Percentiles rank a stretch among this genome's conserved stretches.
Evolutionary conservation across 2,329 filamentous ascomycete genomes (phyloP).

Genomic region (Tetracladium maxilliforme): DNA sequence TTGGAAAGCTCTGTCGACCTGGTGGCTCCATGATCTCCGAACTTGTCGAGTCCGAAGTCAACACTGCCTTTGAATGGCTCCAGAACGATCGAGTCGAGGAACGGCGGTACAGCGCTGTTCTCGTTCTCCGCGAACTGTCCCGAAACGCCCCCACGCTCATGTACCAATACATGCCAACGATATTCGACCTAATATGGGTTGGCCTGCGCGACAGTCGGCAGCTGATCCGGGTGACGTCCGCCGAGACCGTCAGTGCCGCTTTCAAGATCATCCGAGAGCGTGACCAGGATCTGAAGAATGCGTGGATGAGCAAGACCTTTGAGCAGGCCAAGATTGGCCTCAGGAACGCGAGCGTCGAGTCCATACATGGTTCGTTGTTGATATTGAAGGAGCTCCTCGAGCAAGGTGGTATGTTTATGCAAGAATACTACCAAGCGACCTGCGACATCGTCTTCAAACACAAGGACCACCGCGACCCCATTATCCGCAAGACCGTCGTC

Average conservation of each 20-base stretch:
- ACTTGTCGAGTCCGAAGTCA: constrained; percentile 91
- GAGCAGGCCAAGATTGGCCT: constrained; percentile 72
- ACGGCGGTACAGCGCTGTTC: constrained; percentile 79
- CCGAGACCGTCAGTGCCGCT: constrained; percentile 85
- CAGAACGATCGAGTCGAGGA: constrained; percentile 92
- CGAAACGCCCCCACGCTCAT: constrained; percentile 89
- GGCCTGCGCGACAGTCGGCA: constrained; percentile 81
- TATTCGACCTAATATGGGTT: constrained; percentile 94
- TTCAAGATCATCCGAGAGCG: constrained; percentile 92
- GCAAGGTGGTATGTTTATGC: constrained; percentile 99
- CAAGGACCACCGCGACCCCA: constrained; percentile 80
- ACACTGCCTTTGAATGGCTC: constrained; percentile 91
- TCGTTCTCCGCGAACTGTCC: constrained; percentile 80
- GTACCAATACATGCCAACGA: constrained; percentile 87
- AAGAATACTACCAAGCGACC: constrained; percentile 78
- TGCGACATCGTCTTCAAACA: constrained; percentile 88
- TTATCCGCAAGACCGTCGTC: constrained; percentile 81
- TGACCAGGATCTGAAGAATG: constrained; percentile 73
- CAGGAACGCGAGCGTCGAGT: constrained; percentile 67
- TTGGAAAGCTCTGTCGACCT: constrained; percentile 82
- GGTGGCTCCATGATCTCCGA: constrained; percentile 91
- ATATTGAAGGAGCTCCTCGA: constrained; percentile 86
- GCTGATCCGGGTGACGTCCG: constrained; percentile 81
- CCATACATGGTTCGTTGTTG: constrained; percentile 84
- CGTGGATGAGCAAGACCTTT: constrained; percentile 86